These are phyloP conservation scores for Globisporangium uncinulatum DNA, from an alignment of 352 stramenopile genomes.

Conservation along the genomic window DNA sequence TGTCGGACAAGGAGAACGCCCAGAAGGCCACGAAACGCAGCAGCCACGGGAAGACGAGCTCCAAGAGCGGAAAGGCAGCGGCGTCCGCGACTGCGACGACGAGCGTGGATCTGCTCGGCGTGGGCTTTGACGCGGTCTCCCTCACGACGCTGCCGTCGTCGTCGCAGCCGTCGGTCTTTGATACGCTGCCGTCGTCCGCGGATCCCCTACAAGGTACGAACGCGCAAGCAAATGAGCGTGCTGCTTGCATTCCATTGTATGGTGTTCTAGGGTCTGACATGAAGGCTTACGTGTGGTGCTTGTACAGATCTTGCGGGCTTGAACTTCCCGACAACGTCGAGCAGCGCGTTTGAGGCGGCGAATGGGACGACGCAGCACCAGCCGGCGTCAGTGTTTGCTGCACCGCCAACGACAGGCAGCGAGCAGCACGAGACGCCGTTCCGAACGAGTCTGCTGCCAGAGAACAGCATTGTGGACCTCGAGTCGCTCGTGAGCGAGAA, in stretches of 20 bases:
- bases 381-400: slow-evolving; percentile 3
- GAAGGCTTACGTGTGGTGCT: neutral
- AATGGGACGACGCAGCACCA: slow-evolving; percentile 1
- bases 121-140: slow-evolving; percentile 30
- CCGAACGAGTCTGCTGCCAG: slow-evolving; percentile 45
- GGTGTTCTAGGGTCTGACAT: no score
- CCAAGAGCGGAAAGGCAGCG: slow-evolving; percentile 6
- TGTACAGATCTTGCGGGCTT: slow-evolving; percentile 40
- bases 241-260: neutral
- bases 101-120: slow-evolving; percentile 40
- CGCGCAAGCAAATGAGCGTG: neutral
- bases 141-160: slow-evolving; percentile 4
- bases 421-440: slow-evolving; percentile 19
- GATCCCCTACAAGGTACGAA: slow-evolving; percentile 30
- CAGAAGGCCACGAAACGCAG: slow-evolving; percentile 12
- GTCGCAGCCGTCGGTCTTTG: slow-evolving; percentile 33
- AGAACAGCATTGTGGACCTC: slow-evolving; percentile 67
- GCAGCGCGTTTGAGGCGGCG: slow-evolving; percentile 4
- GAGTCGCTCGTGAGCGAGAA: slow-evolving; percentile 46
- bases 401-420: neutral
- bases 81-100: slow-evolving; percentile 16
- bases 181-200: slow-evolving; percentile 13
- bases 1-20: slow-evolving; percentile 32
- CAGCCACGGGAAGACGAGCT: slow-evolving; percentile 14
- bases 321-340: slow-evolving; percentile 27